Base-by-base conservation (phyloP, 192 early-diverging fungal species). In the Globomyces pollinis-pini region DNA sequence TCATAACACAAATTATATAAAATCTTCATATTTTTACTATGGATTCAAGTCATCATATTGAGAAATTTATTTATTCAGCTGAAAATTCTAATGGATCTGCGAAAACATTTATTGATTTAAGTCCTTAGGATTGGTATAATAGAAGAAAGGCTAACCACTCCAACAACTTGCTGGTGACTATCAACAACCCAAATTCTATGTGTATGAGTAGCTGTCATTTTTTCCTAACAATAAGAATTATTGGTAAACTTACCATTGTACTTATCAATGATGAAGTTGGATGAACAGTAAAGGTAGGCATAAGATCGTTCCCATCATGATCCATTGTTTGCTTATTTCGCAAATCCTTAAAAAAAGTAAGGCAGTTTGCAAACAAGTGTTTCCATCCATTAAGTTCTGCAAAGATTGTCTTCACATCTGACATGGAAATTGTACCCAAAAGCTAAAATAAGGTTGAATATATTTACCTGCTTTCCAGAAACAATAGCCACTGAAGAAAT, bases 141-240 rank as follows among this genome's bases (percentile, higher is more conserved):
- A 59, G 71, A 70, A 12, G 53, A 54, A 55, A 80, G 38, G 16
- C 41, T 62, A 18, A 78, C 44, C 2, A 80, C 71, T 9, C 78
- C 78, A 15, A 75, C 69, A 0, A 76, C 57, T 35, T 67, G 44
- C 12, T 59, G 57, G n/a, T 49, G 36, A 16, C 43, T 38, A 2
- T 66, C 71, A 29, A 76, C 71, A 28, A 76, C 64, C 78, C 78
- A 80, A 13, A 75, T 63, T 12, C 78, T 52, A 47, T 80, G 78
- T 5, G 67, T 62, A 2, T 61, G 35, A 2, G 75, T 78, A 1
- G 78, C 78, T 9, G 62, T 65, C 72, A 80, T 77, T 63, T 78
- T 80, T 24, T 76, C 78, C n/a, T n/a, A n/a, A n/a, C n/a, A n/a
- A n/a, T n/a, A n/a, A n/a, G n/a, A n/a, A n/a, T n/a, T n/a, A n/a